Evolutionary conservation across 192 early-diverging fungal species (phyloP).

Genomic region (Pilaira anomala): DNA sequence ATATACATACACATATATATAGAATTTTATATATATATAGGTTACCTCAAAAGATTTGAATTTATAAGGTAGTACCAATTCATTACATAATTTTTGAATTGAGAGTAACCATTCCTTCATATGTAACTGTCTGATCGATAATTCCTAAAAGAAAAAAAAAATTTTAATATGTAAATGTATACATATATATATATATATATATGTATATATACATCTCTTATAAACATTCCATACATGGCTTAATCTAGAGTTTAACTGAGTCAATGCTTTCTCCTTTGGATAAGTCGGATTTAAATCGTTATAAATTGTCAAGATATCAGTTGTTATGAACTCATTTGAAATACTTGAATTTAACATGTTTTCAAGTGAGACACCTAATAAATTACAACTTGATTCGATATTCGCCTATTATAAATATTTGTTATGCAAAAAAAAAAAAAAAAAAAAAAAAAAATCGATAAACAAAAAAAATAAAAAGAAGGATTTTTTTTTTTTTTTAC

Average conservation of each 20-base stretch:
- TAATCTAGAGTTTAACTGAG: constrained; percentile 12
- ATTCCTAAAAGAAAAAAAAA: constrained; percentile 2
- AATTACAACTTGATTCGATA: constrained; percentile 26
- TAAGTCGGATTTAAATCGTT: constrained; percentile 20
- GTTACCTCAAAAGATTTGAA: constrained; percentile 22
- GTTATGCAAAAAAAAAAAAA: constrained; percentile 1
- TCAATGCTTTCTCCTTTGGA: constrained; percentile 19
- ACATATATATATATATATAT: too few relatives aligned
- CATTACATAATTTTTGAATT: constrained; percentile 8
- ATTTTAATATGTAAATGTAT: not conserved
- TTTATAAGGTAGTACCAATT: constrained; percentile 5
- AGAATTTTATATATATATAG: not conserved
- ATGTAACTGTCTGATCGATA: not conserved
- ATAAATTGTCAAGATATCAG: constrained; percentile 12
- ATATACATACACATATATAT: constrained; percentile 5
- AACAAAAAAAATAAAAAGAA: not conserved
- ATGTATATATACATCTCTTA: too few relatives aligned
- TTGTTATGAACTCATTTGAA: not conserved
- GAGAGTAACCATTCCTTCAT: constrained; percentile 6
- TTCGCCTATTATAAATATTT: constrained; percentile 17
- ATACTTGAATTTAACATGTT: constrained; percentile 21
- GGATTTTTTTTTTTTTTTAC: constrained; percentile 34
- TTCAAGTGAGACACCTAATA: constrained; percentile 34
- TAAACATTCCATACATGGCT: constrained; percentile 10
- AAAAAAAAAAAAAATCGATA: not conserved